Percentiles rank a stretch among this genome's conserved stretches.
Conservation (phyloP, 2,329 filamentous ascomycete genomes). For the Aspergillus sp. region DNA sequence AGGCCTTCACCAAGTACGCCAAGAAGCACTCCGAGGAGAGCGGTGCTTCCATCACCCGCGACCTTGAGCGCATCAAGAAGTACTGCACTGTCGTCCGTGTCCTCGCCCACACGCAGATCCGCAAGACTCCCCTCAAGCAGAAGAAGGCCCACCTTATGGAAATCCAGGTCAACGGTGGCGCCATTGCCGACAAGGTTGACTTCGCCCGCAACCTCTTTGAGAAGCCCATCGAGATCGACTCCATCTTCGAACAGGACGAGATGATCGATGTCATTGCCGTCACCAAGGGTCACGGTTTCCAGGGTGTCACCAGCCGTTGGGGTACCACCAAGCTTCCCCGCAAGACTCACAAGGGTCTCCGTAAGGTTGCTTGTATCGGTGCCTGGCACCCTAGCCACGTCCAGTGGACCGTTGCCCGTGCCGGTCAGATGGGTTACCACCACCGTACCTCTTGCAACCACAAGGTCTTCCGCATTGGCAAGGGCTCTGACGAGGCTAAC, state of each 20-base stretch:
- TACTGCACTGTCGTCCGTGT: constrained; percentile 99
- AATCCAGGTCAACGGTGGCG: constrained; percentile 99
- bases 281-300: constrained; percentile 99
- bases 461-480: constrained; percentile 99
- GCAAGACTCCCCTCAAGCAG: constrained; percentile 99
- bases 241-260: constrained; percentile 99
- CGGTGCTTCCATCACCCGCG: constrained; percentile 87
- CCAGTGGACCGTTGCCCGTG: constrained; percentile 99
- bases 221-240: constrained; percentile 92
- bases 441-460: constrained; percentile 99
- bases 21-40: constrained; percentile 98
- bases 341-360: constrained; percentile 99
- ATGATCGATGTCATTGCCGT: constrained; percentile 99
- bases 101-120: constrained; percentile 98
- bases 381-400: constrained; percentile 99
- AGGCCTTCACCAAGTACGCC: constrained; percentile 99
- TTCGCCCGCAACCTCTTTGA: constrained; percentile 96
- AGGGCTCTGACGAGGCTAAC: constrained; percentile 85
- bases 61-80: constrained; percentile 99
- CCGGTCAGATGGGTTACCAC: constrained; percentile 99
- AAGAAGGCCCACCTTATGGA: constrained; percentile 99
- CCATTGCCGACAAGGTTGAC: constrained; percentile 92
- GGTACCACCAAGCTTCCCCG: constrained; percentile 99
- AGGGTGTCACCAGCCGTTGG: constrained; percentile 96
- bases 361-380: constrained; percentile 99